Evolutionary conservation across 805 yeast genomes (phyloP).

Genomic region (Pichia pseudocactophila): DNA sequence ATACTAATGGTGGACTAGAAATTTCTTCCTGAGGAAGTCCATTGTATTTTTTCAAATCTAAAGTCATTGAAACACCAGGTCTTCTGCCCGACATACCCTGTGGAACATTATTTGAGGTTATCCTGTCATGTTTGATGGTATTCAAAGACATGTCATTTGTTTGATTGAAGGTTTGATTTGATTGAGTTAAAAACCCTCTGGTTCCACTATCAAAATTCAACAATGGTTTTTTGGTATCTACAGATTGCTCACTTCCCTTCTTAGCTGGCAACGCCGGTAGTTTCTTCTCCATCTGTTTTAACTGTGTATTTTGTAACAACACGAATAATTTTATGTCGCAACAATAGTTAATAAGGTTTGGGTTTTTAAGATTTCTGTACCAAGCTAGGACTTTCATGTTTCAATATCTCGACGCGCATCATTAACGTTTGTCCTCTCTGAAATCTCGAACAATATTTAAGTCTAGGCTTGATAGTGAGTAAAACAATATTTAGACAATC

Average conservation of each 20-base stretch:
- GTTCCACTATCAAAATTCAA: too few species aligned
- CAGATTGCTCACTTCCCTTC: neutral
- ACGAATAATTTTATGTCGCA: too few species aligned
- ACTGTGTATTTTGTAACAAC: neutral
- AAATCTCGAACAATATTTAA: too few species aligned
- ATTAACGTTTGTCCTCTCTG: too few species aligned
- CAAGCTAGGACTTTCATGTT: too few species aligned
- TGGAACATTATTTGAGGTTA: neutral
- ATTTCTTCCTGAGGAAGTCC: neutral
- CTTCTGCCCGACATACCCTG: neutral
- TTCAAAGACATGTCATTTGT: neutral
- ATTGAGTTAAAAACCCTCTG: too few species aligned
- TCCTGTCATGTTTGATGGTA: neutral
- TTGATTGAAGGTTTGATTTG: neutral
- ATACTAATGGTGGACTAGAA: slow-evolving; percentile 5
- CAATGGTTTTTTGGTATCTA: too few species aligned
- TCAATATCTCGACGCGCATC: too few species aligned
- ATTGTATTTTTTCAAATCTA: neutral
- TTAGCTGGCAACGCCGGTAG: slow-evolving; percentile 6
- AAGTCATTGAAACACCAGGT: neutral
- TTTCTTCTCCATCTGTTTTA: slow-evolving; percentile 1
- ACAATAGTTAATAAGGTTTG: too few species aligned
- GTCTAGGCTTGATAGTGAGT: too few species aligned
- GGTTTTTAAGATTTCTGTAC: too few species aligned
- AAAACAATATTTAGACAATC: too few species aligned